Percentiles rank a stretch among this genome's conserved stretches.
These are phyloP conservation scores for Microsporum ferrugineum DNA, from an alignment of 2,329 filamentous ascomycete species.

Conservation along the genomic window DNA sequence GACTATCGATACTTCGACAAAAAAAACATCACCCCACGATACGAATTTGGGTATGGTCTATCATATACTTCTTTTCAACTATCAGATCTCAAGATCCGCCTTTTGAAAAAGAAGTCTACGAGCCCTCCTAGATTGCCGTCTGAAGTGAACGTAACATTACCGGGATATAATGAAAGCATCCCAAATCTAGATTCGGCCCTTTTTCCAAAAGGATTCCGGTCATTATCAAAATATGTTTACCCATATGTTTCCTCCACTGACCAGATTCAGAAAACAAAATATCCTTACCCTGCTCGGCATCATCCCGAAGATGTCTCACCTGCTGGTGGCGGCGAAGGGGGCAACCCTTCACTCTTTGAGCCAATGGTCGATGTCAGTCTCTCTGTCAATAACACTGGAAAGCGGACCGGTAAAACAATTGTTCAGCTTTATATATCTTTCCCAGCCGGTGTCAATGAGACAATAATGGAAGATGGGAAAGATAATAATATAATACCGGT, in stretches of 20 bases:
- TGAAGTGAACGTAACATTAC: slow-evolving; percentile 35
- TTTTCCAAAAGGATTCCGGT: slow-evolving; percentile 50
- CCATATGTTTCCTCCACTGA: slow-evolving; percentile 51
- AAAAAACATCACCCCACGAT: slow-evolving; percentile 59
- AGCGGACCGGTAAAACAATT: slow-evolving; percentile 38
- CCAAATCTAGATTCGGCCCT: slow-evolving; percentile 47
- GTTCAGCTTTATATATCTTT: slow-evolving; percentile 45
- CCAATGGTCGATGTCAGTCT: slow-evolving; percentile 39
- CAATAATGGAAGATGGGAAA: slow-evolving; percentile 6
- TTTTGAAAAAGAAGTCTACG: slow-evolving; percentile 39
- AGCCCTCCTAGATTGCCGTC: slow-evolving; percentile 38
- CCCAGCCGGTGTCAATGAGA: slow-evolving; percentile 33
- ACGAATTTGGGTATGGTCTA: slow-evolving; percentile 76
- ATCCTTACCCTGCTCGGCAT: slow-evolving; percentile 48
- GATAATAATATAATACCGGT: slow-evolving; percentile 1
- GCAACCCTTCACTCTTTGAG: slow-evolving; percentile 45
- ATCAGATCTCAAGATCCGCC: slow-evolving; percentile 40
- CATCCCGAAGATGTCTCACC: slow-evolving; percentile 41
- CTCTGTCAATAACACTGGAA: slow-evolving; percentile 43
- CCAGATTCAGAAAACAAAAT: slow-evolving; percentile 35
- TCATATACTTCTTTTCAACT: slow-evolving; percentile 67
- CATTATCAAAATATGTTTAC: slow-evolving; percentile 59
- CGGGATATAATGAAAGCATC: slow-evolving; percentile 44
- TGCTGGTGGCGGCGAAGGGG: slow-evolving; percentile 58
- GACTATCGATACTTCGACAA: slow-evolving; percentile 88